Evolutionary conservation across 345 rosid genomes (phyloP), one percentile per base, ranked within the genome.

Genomic region (Aquilaria malaccensis): DNA sequence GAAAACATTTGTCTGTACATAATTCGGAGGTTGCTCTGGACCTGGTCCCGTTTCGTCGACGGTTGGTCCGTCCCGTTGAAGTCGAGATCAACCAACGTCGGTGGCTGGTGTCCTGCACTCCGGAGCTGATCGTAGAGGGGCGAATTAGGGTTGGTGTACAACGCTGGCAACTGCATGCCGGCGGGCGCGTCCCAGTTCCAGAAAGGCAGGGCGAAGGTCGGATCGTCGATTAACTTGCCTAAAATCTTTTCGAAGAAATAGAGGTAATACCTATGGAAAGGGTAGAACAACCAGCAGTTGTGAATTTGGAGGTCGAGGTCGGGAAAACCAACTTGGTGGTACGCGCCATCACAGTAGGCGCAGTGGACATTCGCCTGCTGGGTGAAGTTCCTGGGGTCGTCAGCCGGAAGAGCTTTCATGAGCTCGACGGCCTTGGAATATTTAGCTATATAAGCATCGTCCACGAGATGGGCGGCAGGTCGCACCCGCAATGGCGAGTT

Each of bases 1-100:
- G 81, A 76, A 64, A 85, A 82, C 86, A 86, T 80, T 65, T 83
- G 88, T 50, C 83, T 61, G 51, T 86, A 81, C 88, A 86, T 86
- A 13, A 83, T 59, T 2, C 66, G 69, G 9, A 83, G 80, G 30
- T 86, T 81, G 52, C 78, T 78, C 0, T 72, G 49, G 11, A 76
- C 0, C 30, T 73, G 85, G 9, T 64, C 61, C 11, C 59, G 43
- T 3, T 53, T 61, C 0, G 79, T 37, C 0, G 55, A 37, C 4
- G 66, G 33, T 15, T 54, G 61, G 0, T 77, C 84, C 3, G 11
- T 1, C 3, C 73, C 75, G 2, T 52, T 72, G 64, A 58, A 83
- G 67, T 86, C 80, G 22, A 85, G 84, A 77, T 85, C 84, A 1
- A 80, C 2, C 2, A 77, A 3, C 0, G 45, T 33, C 0, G 88